Evolutionary conservation across 2,329 filamentous ascomycete genomes (phyloP).

Genomic region (Xylaria polymorpha): DNA sequence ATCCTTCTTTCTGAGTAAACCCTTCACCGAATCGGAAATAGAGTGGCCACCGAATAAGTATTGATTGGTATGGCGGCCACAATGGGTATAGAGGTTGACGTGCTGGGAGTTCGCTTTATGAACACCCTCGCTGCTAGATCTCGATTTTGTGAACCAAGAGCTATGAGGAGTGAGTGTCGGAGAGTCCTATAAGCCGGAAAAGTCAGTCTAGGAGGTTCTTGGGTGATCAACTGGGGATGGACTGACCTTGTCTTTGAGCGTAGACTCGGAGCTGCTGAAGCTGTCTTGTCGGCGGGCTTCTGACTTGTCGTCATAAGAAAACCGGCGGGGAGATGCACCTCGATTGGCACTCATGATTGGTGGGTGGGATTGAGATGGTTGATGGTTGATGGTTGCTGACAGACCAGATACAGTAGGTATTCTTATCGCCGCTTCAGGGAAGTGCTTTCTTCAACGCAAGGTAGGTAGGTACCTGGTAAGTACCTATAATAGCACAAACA

Average conservation of each 20-base stretch:
- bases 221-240: not conserved
- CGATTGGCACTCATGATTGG: constrained; percentile 43
- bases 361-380: not conserved
- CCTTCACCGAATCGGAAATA: constrained; percentile 52
- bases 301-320: constrained; percentile 38
- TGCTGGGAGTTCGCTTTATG: constrained; percentile 52
- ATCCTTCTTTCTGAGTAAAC: constrained; percentile 53
- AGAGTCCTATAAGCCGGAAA: constrained; percentile 16
- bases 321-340: constrained; percentile 39
- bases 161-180: constrained; percentile 1
- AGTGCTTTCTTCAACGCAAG: constrained; percentile 1
- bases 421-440: constrained; percentile 8
- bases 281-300: constrained; percentile 43
- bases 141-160: constrained; percentile 30
- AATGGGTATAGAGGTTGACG: constrained; percentile 65
- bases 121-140: constrained; percentile 14
- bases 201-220: constrained; percentile 4
- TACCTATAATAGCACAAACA: not conserved
- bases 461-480: not conserved
- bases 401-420: not conserved
- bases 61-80: constrained; percentile 66
- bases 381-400: not conserved
- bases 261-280: constrained; percentile 43
- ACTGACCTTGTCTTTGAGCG: constrained; percentile 45
- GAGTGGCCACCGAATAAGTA: constrained; percentile 63